Percentiles rank a stretch among this genome's conserved stretches.
Evolutionary conservation across 2,329 filamentous ascomycete species (phyloP).

Genomic region (Botrytis sinoallii): DNA sequence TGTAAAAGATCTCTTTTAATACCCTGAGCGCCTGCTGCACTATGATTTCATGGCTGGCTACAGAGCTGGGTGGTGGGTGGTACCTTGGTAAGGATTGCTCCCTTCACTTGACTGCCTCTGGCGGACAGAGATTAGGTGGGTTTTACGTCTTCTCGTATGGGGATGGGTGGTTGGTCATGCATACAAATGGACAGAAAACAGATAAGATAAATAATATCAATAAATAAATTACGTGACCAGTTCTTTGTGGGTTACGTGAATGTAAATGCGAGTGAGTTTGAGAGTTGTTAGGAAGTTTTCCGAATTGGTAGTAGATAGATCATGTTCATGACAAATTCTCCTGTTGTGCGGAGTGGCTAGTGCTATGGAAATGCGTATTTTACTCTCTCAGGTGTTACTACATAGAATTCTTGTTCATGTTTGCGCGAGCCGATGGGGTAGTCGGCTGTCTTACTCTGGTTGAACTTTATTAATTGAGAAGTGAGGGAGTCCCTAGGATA

Average conservation of each 20-base stretch:
- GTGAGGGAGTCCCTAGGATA: no score
- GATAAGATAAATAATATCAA: slow-evolving; percentile 7
- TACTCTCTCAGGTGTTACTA: no score
- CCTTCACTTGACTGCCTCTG: neutral
- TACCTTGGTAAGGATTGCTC: neutral
- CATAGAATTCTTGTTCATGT: no score
- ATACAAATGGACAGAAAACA: neutral
- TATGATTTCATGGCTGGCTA: neutral
- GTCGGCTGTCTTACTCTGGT: no score
- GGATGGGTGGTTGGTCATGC: neutral
- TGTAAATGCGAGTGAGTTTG: no score
- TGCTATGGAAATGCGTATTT: no score
- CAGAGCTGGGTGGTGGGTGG: neutral
- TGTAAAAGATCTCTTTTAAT: slow-evolving; percentile 3
- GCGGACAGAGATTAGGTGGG: neutral
- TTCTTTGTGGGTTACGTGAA: neutral
- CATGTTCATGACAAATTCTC: no score
- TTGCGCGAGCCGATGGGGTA: no score
- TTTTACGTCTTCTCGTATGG: neutral
- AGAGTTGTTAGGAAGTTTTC: no score
- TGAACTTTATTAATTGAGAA: no score
- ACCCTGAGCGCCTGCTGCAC: neutral
- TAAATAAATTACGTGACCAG: neutral
- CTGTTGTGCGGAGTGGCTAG: no score
- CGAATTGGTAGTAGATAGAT: no score